Percentiles rank a stretch among this genome's conserved stretches.
phyloP scores from a whole-genome alignment of 768 basidiomycete genomes.

The Naganishia friedmannii region DNA sequence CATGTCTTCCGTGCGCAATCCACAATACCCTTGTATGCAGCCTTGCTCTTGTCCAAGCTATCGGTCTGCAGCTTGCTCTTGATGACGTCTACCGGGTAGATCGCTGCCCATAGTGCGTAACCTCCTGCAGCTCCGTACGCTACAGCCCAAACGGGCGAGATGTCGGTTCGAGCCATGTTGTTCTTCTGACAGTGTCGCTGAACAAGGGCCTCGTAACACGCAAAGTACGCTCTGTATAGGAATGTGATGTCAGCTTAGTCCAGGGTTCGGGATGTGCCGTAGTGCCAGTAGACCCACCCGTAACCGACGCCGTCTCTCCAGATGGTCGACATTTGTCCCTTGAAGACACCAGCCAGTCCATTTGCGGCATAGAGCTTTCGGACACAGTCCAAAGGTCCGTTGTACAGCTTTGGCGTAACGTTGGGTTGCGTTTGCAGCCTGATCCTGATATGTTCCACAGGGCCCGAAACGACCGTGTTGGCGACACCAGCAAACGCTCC shows the following conservation, averaged over 20 bases:
- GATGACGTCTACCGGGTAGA: slow-evolving; percentile 80
- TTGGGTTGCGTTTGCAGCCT: slow-evolving; percentile 82
- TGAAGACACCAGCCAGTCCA: slow-evolving; percentile 82
- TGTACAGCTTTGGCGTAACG: slow-evolving; percentile 68
- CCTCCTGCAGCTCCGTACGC: slow-evolving; percentile 89
- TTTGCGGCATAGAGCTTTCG: slow-evolving; percentile 72
- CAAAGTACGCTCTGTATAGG: slow-evolving; percentile 63
- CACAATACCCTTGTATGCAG: slow-evolving; percentile 75
- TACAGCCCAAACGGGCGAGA: slow-evolving; percentile 72
- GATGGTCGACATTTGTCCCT: slow-evolving; percentile 86
- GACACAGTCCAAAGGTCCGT: slow-evolving; percentile 82
- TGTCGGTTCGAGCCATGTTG: slow-evolving; percentile 61
- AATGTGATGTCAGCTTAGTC: background rate
- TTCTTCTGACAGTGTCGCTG: slow-evolving; percentile 67
- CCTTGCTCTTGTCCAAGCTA: slow-evolving; percentile 61
- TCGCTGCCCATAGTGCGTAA: slow-evolving; percentile 72
- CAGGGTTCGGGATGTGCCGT: background rate
- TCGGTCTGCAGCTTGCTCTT: slow-evolving; percentile 97
- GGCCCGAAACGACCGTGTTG: slow-evolving; percentile 89
- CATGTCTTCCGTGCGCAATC: slow-evolving; percentile 81
- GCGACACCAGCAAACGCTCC: slow-evolving; percentile 84
- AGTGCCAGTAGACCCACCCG: slow-evolving; percentile 39
- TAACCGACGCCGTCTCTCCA: slow-evolving; percentile 56
- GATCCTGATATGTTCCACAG: slow-evolving; percentile 96
- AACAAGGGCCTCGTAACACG: slow-evolving; percentile 86